These are phyloP conservation scores for Starmerella apicola DNA, from an alignment of 805 yeast genomes.

Conservation along the genomic window DNA sequence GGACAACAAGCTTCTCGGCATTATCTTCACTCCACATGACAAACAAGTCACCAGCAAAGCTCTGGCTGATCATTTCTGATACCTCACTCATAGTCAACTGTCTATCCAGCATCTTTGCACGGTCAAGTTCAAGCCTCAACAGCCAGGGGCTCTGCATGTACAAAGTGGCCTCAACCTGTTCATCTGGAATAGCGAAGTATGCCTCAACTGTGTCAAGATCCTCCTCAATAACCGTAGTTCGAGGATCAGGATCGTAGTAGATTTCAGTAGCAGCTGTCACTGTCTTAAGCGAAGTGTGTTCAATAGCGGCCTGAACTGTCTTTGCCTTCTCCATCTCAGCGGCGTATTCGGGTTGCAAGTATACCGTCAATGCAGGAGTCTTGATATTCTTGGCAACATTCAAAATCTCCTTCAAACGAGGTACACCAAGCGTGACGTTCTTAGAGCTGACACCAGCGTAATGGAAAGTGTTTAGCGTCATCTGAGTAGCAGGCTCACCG, in stretches of 20 bases:
- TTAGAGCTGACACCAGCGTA: conserved; percentile 96
- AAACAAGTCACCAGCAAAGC: conserved; percentile 87
- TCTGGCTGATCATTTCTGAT: conserved; percentile 85
- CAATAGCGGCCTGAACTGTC: conserved; percentile 90
- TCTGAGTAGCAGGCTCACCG: conserved; percentile 97
- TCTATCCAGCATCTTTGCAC: conserved; percentile 97
- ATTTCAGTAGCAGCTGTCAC: conserved; percentile 97
- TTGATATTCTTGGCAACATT: conserved; percentile 97
- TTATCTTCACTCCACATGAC: conserved; percentile 99
- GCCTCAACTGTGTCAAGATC: conserved; percentile 96
- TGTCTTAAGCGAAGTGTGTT: conserved; percentile 86
- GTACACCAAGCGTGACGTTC: conserved; percentile 94
- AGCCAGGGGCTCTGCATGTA: conserved; percentile 98
- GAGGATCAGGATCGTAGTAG: conserved; percentile 96
- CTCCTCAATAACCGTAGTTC: conserved; percentile 89
- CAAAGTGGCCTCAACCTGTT: conserved; percentile 83
- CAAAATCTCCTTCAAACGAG: conserved; percentile 93
- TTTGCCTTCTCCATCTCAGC: conserved; percentile 88
- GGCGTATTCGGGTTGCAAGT: conserved; percentile 66
- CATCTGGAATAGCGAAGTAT: conserved; percentile 95
- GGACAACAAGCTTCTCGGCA: conserved; percentile 88
- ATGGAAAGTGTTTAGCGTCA: conserved; percentile 95
- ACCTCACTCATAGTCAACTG: conserved; percentile 97
- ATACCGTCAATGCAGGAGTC: conserved; percentile 99
- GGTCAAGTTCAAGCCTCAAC: conserved; percentile 88